A percentile compares a stretch with the other conserved stretches of the same genome.
phyloP scores from a whole-genome alignment of 345 rosid genomes.

The Hirschfeldia incana region DNA sequence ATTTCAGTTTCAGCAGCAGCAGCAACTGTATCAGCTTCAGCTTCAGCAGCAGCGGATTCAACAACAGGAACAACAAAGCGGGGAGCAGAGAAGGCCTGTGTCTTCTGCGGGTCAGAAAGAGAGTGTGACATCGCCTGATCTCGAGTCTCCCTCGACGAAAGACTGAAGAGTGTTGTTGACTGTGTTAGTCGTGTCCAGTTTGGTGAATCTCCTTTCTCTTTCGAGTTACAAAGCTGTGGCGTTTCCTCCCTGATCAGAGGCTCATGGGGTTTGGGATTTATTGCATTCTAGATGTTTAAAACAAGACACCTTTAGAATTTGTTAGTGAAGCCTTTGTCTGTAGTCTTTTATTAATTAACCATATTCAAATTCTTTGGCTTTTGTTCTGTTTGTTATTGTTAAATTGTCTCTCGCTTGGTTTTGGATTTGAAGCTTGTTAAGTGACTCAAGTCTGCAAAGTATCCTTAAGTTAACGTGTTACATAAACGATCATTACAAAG shows the following conservation, averaged over 20 bases:
- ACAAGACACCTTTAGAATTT: constrained; percentile 14
- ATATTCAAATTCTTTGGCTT: constrained; percentile 4
- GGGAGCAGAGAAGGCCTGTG: constrained; percentile 53
- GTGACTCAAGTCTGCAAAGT: background rate
- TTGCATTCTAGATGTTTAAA: constrained; percentile 18
- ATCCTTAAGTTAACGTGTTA: background rate
- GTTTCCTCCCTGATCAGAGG: background rate
- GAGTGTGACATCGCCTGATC: constrained; percentile 19
- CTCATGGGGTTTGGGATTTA: constrained; percentile 10
- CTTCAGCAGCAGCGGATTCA: constrained; percentile 50
- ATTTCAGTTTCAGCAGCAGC: constrained; percentile 54
- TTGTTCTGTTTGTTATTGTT: background rate
- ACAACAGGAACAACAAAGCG: constrained; percentile 48
- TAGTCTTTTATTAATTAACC: background rate
- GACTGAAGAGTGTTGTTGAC: constrained; percentile 27
- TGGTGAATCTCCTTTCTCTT: constrained; percentile 16
- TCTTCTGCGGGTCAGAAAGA: constrained; percentile 61
- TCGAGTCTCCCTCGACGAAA: constrained; percentile 18
- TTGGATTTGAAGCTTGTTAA: constrained; percentile 8
- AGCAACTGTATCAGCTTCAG: constrained; percentile 60
- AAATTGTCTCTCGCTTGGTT: background rate
- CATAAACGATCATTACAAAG: constrained; percentile 17
- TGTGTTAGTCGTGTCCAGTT: constrained; percentile 14
- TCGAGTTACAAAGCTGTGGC: constrained; percentile 3
- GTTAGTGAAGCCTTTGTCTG: background rate